These are phyloP conservation scores for Penicillium odoratum DNA, from an alignment of 495 filamentous ascomycete species.

Conservation along the genomic window DNA sequence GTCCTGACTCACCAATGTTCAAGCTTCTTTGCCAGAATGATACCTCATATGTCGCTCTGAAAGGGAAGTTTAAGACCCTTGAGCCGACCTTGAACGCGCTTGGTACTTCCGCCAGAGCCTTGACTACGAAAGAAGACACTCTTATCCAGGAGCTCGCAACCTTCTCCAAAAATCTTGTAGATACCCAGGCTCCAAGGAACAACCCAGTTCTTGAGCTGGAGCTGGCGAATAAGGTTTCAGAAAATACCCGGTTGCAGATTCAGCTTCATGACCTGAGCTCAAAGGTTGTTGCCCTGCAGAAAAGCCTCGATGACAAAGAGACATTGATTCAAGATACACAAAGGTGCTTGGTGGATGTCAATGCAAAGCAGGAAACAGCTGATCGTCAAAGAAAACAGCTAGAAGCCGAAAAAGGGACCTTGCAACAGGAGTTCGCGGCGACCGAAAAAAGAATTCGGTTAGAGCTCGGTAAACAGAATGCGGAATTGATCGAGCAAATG, in stretches of 20 bases:
- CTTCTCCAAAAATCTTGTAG: slow-evolving; percentile 23
- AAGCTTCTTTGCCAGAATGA: slow-evolving; percentile 25
- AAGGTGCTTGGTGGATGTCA: slow-evolving; percentile 20
- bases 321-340: slow-evolving; percentile 19
- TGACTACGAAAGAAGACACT: slow-evolving; percentile 17
- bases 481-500: not conserved
- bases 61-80: slow-evolving; percentile 19
- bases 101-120: slow-evolving; percentile 14
- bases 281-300: slow-evolving; percentile 17
- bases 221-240: slow-evolving; percentile 15
- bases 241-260: slow-evolving; percentile 30
- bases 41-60: slow-evolving; percentile 13
- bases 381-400: slow-evolving; percentile 6
- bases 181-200: slow-evolving; percentile 19
- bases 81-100: slow-evolving; percentile 24
- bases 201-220: slow-evolving; percentile 16
- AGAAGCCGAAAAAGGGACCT: slow-evolving; percentile 19
- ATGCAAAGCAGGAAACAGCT: slow-evolving; percentile 16
- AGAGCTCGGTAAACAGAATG: slow-evolving; percentile 18
- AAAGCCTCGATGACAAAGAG: slow-evolving; percentile 18
- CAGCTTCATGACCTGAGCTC: slow-evolving; percentile 21
- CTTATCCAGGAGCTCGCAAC: slow-evolving; percentile 24
- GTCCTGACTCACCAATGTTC: slow-evolving; percentile 22
- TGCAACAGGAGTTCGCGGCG: slow-evolving; percentile 20
- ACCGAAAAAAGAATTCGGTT: slow-evolving; percentile 27